phyloP scores from a whole-genome alignment of 495 filamentous ascomycete species.

The Xylaria castorea region DNA sequence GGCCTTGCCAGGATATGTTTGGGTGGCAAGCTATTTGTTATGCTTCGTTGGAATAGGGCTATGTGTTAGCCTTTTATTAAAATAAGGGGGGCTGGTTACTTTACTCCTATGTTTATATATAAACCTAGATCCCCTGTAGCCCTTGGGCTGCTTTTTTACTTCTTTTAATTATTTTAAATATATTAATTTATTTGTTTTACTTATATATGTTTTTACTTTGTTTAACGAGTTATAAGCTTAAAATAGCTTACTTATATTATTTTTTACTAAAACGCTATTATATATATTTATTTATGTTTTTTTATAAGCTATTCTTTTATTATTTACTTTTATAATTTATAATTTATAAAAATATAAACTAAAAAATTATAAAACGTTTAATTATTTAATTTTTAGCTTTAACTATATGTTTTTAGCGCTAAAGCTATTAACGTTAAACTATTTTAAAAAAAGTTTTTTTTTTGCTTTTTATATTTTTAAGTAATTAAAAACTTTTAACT shows the following conservation, averaged over 20 bases:
- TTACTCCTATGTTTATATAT: no score
- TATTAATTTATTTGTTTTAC: neutral
- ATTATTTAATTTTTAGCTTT: neutral
- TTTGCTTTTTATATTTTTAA: neutral
- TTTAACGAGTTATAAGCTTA: neutral
- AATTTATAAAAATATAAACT: no score
- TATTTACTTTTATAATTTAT: neutral
- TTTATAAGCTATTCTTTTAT: neutral
- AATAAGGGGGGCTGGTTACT: no score
- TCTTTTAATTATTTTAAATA: neutral
- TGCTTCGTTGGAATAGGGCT: neutral
- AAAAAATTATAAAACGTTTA: neutral
- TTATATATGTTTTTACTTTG: no score
- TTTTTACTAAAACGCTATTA: neutral
- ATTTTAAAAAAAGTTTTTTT: neutral
- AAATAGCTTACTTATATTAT: neutral
- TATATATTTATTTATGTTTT: neutral
- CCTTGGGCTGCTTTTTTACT: no score
- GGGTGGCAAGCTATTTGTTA: neutral
- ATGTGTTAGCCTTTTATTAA: neutral
- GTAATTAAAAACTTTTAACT: no score
- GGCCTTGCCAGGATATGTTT: neutral
- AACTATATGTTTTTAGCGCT: no score
- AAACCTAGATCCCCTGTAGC: no score
- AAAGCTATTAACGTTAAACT: no score